Base-by-base conservation (phyloP, 1,284 basidiomycete genomes). In the Ustanciosporium gigantosporum region DNA sequence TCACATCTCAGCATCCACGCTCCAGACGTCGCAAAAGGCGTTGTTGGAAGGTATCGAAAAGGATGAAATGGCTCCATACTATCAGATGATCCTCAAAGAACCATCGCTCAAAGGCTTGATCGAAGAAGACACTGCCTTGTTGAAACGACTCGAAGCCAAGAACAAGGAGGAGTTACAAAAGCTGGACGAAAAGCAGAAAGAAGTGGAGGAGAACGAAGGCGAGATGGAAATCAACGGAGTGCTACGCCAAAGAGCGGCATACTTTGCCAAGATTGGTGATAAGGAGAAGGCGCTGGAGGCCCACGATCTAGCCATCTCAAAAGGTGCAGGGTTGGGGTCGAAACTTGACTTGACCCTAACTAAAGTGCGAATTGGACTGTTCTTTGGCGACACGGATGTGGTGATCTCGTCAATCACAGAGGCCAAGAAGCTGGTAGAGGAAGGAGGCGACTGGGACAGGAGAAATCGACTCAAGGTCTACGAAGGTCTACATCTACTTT, bases 371-470 rank as follows among this genome's bases (percentile, higher is more conserved):
- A 87, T 97, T 49, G 93, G 91, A 0, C 84, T 97, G 77, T 98
- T 97, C 83, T 92, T 89, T 78, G 84, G 84, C 21, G 90, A 97
- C 73, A 85, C 87, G 35, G 80, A 84, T 9, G 81, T 94, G 46
- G 87, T 94, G 41, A 86, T 83, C 0, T 78, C 82, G 35, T 85
- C 89, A 70, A 85, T 97, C 41, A 81, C 85, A 13, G 86, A 88
- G 68, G 92, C 94, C 0, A 88, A 91, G 70, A 84, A 86, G 57
- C 81, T 96, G 25, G 89, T 97, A 41, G 92, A 97, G 70, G 86
- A 92, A 77, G 94, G 95, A 2, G 94, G 95, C 36, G 94, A 98
- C 79, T 98, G 94, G 94, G 94, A 98, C 79, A 83, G 95, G 46
- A 85, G 92, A 24, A 98, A 97, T 78, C 85, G 93, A 36, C 85